Evolutionary conservation across 2,329 filamentous ascomycete species (phyloP).

Genomic region (Cladosporium sphaerospermum): DNA sequence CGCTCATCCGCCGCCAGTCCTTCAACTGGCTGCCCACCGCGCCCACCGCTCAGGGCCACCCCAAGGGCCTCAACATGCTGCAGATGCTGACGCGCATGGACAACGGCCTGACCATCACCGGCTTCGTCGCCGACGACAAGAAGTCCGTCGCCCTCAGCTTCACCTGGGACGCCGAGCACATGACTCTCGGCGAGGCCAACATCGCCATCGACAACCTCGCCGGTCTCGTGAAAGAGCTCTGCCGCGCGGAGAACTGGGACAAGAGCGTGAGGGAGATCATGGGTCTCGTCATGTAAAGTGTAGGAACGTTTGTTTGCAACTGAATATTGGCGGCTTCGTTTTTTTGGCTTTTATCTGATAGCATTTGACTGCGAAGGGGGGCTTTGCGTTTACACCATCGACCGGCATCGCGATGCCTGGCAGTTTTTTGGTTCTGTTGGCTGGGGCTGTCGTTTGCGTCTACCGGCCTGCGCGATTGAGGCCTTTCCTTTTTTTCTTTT

Average conservation of each 20-base stretch:
- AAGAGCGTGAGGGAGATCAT: conserved; percentile 21
- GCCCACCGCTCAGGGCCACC: conserved; percentile 22
- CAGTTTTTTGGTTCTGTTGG: background rate
- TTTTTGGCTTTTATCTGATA: background rate
- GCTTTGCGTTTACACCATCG: background rate
- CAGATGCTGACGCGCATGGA: conserved; percentile 30
- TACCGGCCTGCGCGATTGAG: background rate
- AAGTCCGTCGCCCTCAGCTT: conserved; percentile 25
- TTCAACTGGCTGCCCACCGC: conserved; percentile 31
- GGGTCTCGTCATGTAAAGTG: conserved; percentile 8
- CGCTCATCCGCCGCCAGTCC: conserved; percentile 26
- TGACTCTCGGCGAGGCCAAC: conserved; percentile 24
- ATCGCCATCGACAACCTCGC: conserved; percentile 21
- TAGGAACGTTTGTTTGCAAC: background rate
- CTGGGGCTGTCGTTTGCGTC: background rate
- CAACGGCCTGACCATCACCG: conserved; percentile 29
- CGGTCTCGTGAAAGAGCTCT: conserved; percentile 22
- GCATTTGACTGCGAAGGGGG: conserved; percentile 5
- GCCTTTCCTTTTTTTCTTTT: background rate
- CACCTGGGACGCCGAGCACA: conserved; percentile 29
- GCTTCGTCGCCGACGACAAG: conserved; percentile 28
- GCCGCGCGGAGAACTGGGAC: conserved; percentile 25
- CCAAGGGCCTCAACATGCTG: conserved; percentile 24
- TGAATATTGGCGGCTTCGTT: background rate
- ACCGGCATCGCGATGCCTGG: conserved; percentile 9